Evolutionary conservation across 1,284 basidiomycete species (phyloP), one percentile per base, ranked within the genome.

Genomic region (Leccinum ponderosum): DNA sequence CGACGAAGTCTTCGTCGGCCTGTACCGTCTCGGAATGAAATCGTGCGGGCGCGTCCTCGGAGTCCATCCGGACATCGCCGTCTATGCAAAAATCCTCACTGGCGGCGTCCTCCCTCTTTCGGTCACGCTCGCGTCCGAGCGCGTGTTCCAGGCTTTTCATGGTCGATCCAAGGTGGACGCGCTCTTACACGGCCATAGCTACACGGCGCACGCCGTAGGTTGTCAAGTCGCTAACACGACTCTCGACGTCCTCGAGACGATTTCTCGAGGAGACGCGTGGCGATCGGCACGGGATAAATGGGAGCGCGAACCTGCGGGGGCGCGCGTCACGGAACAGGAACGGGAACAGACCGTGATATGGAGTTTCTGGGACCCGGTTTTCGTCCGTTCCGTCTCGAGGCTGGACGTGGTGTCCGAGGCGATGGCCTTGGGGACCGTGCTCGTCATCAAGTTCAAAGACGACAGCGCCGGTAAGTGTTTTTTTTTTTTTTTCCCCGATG

Each of bases 1-100:
- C 69, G 97, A 99, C 75, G 97, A 98, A 75, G 97, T 99, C 6
- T 98, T 98, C 74, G 87, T 91, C 14, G 97, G 97, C 0, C 80
- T 98, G 9, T 87, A 95, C 71, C 91, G 97, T 31, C 82, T 97
- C 53, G 95, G 95, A 2, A 78, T 90, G 67, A 77, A 86, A 63
- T 89, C 87, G 42, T 82, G 87, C 0, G 81, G 83, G 1, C 77
- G 86, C 2, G 74, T 94, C 12, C 82, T 97, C 1, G 89, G 90
- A 8, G 82, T 84, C 11, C 74, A 80, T 12, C 95, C 95, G 1
- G 95, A 99, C 73, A 92, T 98, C 55, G 87, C 92, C 0, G 93
- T 94, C 53, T 87, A 97, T 67, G 97, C 95, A 44, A 99, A 99
- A 75, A 91, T 96, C 64, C 82, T 99, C 22, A 98, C 97, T 0